phyloP scores from a whole-genome alignment of 2,329 filamentous ascomycete genomes.

The Magnaporthiopsis incrustans region DNA sequence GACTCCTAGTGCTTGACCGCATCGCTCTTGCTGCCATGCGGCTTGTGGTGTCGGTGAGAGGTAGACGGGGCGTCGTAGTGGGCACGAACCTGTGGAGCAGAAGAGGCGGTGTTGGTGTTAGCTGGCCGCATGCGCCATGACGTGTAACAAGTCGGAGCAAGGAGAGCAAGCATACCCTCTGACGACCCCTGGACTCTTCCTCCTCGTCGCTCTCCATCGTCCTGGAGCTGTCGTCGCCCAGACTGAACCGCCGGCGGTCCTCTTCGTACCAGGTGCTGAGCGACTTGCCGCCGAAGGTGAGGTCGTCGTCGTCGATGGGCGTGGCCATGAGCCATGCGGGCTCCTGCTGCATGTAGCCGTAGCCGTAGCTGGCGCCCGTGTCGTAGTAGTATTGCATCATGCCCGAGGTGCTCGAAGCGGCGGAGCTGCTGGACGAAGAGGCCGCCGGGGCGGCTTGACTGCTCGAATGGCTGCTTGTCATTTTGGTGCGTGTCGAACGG shows the following conservation, averaged over 20 bases:
- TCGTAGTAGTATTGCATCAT: constrained; percentile 1
- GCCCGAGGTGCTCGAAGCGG: background rate
- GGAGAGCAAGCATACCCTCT: constrained; percentile 19
- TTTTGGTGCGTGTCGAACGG: background rate
- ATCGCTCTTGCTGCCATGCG: constrained; percentile 5
- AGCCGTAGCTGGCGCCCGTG: background rate
- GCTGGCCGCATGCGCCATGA: background rate
- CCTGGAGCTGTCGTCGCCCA: constrained; percentile 18
- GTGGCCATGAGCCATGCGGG: constrained; percentile 43
- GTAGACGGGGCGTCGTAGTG: constrained; percentile 3
- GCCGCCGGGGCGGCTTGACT: background rate
- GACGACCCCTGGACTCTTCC: constrained; percentile 31
- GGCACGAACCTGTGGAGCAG: constrained; percentile 3
- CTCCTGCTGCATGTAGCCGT: background rate
- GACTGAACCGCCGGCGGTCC: constrained; percentile 38
- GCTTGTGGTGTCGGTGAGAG: constrained; percentile 3
- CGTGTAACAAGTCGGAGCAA: background rate
- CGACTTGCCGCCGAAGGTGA: constrained; percentile 53
- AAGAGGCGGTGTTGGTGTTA: background rate
- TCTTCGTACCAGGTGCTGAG: constrained; percentile 54
- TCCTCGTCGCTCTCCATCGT: constrained; percentile 20
- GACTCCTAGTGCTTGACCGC: constrained; percentile 6
- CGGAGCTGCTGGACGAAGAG: background rate
- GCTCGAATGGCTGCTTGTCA: background rate
- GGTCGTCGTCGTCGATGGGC: constrained; percentile 52